Conservation (phyloP, 2,329 filamentous ascomycete genomes). For the Tothia fuscella region DNA sequence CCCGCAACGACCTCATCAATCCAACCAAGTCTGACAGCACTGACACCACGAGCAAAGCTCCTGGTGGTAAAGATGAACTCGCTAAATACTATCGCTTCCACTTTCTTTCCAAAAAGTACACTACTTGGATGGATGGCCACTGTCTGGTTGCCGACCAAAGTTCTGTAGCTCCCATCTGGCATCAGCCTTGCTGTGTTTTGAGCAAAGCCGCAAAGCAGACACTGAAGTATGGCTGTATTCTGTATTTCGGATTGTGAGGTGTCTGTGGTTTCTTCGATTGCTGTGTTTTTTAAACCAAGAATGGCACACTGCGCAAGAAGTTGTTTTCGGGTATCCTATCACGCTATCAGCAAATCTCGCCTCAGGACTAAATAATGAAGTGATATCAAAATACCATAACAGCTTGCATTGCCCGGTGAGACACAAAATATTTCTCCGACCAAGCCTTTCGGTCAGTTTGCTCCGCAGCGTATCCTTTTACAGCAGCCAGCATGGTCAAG, state of each 20-base stretch:
- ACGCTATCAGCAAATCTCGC: conserved; percentile 1
- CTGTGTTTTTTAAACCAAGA: conserved; percentile 36
- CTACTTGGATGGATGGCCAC: conserved; percentile 53
- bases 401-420: conserved; percentile 52
- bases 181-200: conserved; percentile 48
- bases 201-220: conserved; percentile 46
- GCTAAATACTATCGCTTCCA: conserved; percentile 52
- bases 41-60: conserved; percentile 50
- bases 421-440: conserved; percentile 47
- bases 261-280: conserved; percentile 2
- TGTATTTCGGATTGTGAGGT: conserved; percentile 27
- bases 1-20: conserved; percentile 37
- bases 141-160: conserved; percentile 47
- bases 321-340: conserved; percentile 48
- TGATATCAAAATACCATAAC: conserved; percentile 37
- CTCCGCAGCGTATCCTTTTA: conserved; percentile 48
- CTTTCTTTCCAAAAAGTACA: conserved; percentile 46
- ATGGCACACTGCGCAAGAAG: conserved; percentile 43
- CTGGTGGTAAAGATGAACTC: conserved; percentile 55
- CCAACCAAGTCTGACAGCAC: conserved; percentile 51
- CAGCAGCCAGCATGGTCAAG: conserved; percentile 48
- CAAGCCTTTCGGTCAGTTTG: conserved; percentile 46
- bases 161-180: conserved; percentile 50
- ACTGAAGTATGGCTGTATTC: conserved; percentile 41
- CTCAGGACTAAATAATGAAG: background rate